Evolutionary conservation across 495 filamentous ascomycete genomes (phyloP).

Genomic region (Xylaria curta): DNA sequence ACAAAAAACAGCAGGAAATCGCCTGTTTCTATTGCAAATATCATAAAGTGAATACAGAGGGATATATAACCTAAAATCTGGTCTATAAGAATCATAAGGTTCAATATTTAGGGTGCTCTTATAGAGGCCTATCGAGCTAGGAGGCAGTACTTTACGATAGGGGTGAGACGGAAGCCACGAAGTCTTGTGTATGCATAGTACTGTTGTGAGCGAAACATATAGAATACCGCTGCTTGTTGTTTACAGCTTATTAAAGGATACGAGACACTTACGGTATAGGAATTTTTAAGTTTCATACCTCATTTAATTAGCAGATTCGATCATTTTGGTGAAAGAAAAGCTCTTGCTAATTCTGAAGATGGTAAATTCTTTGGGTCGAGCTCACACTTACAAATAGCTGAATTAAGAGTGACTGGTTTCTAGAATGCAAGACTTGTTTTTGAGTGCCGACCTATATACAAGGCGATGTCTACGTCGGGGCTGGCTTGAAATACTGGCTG

Average conservation of each 20-base stretch:
- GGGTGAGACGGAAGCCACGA: not conserved
- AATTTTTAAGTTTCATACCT: too few species aligned
- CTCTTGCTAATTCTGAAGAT: not conserved
- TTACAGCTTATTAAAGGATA: not conserved
- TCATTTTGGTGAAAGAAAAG: not conserved
- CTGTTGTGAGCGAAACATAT: not conserved
- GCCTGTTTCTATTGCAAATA: not conserved
- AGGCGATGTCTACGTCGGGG: not conserved
- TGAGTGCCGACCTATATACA: too few species aligned
- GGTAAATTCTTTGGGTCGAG: not conserved
- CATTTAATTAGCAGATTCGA: not conserved
- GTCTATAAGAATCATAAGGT: too few species aligned
- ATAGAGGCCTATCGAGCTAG: too few species aligned
- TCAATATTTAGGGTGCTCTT: too few species aligned
- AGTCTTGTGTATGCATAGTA: not conserved
- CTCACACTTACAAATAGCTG: not conserved
- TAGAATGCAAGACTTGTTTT: too few species aligned
- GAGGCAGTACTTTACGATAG: not conserved
- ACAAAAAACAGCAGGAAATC: not conserved
- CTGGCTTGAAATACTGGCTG: not conserved
- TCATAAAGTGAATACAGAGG: not conserved
- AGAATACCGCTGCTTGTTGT: not conserved
- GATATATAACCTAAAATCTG: not conserved
- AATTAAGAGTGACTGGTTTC: not conserved
- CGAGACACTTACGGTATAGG: too few species aligned